phyloP scores from a whole-genome alignment of 352 stramenopile genomes.

The Phytophthora idaei region DNA sequence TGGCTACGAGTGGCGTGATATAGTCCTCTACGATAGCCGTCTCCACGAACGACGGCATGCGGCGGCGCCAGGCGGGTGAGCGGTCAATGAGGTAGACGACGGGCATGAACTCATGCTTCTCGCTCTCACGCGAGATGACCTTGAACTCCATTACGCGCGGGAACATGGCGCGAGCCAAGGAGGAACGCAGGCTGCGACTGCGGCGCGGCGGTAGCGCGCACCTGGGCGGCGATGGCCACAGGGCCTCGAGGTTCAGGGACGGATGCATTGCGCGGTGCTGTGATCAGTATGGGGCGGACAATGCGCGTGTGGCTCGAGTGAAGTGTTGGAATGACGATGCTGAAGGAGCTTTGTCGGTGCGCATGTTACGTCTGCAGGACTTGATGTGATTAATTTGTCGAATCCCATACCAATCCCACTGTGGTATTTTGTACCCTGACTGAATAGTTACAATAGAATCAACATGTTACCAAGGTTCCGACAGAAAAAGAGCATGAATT shows the following conservation, averaged over 20 bases:
- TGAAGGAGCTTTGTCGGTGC: conserved; percentile 6
- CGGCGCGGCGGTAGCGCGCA: conserved; percentile 18
- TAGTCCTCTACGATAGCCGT: conserved; percentile 62
- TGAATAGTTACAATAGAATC: neutral
- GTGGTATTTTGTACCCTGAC: neutral
- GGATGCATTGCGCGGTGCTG: conserved; percentile 11
- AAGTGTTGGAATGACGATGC: conserved; percentile 4
- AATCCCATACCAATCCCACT: neutral
- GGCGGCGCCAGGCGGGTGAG: conserved; percentile 51
- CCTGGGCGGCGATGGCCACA: conserved; percentile 32
- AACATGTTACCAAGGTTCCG: neutral
- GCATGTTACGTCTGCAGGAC: neutral
- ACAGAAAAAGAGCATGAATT: conserved; percentile 11
- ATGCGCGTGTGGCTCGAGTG: conserved; percentile 8
- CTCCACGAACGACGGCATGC: conserved; percentile 58
- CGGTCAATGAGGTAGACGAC: conserved; percentile 76
- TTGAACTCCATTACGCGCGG: conserved; percentile 81
- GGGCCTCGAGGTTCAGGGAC: conserved; percentile 26
- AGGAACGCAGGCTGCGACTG: conserved; percentile 28
- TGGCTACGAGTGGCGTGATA: conserved; percentile 53
- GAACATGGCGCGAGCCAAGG: conserved; percentile 53
- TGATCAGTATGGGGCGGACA: conserved; percentile 2
- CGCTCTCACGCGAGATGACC: conserved; percentile 68
- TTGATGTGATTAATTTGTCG: neutral
- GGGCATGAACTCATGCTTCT: conserved; percentile 83